These are phyloP conservation scores for Pleurotus tuoliensis DNA, from an alignment of 768 basidiomycete genomes.

Conservation along the genomic window DNA sequence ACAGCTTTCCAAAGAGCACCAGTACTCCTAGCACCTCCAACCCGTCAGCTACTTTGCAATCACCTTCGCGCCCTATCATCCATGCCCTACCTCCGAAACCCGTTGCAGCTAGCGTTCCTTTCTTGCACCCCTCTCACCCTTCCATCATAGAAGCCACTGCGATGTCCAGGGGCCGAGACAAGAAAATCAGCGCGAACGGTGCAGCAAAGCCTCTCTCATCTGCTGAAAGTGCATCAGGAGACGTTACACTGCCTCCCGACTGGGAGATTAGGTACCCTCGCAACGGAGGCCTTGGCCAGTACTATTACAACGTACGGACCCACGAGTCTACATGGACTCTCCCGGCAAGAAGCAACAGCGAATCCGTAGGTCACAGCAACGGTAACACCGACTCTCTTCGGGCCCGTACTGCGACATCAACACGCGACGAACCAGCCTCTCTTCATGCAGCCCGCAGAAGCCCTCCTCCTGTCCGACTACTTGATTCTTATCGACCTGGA, in stretches of 20 bases:
- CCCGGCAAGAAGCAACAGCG: slow-evolving; percentile 34
- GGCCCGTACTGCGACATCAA: not conserved
- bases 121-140: slow-evolving; percentile 51
- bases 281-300: slow-evolving; percentile 39
- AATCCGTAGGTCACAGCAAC: slow-evolving; percentile 11
- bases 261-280: slow-evolving; percentile 60
- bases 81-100: slow-evolving; percentile 72
- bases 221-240: slow-evolving; percentile 19
- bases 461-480: slow-evolving; percentile 14
- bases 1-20: slow-evolving; percentile 3
- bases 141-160: slow-evolving; percentile 59
- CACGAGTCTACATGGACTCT: slow-evolving; percentile 55
- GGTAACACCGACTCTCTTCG: not conserved
- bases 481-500: slow-evolving; percentile 9
- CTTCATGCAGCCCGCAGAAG: not conserved
- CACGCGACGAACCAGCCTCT: not conserved
- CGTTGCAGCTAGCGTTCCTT: slow-evolving; percentile 44
- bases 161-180: slow-evolving; percentile 51
- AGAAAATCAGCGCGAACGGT: slow-evolving; percentile 25
- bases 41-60: not conserved
- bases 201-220: slow-evolving; percentile 16
- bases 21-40: slow-evolving; percentile 17
- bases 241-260: slow-evolving; percentile 43
- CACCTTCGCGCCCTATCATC: slow-evolving; percentile 33
- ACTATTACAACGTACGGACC: slow-evolving; percentile 59